Evolutionary conservation across 1,139 yeast species (phyloP).

Genomic region (Candida gigantensis): DNA sequence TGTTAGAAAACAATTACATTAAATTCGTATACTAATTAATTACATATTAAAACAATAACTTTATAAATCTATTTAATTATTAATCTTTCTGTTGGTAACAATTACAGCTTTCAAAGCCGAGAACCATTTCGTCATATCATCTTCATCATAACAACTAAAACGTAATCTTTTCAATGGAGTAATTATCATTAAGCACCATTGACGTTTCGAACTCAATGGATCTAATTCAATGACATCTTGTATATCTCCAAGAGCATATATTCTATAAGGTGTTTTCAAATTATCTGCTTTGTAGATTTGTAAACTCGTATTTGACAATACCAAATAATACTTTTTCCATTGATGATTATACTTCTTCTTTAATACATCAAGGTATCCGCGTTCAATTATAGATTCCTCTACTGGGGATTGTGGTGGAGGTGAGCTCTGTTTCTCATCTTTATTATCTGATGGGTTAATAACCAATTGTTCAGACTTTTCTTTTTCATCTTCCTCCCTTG

Average conservation of each 20-base stretch:
- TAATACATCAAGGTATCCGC: slow-evolving; percentile 43
- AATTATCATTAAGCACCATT: slow-evolving; percentile 50
- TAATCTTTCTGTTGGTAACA: slow-evolving; percentile 5
- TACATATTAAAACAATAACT: too few relatives aligned
- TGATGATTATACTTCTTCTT: slow-evolving; percentile 43
- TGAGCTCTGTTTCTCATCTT: not conserved
- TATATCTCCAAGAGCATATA: slow-evolving; percentile 36
- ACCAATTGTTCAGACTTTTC: not conserved
- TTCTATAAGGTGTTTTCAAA: slow-evolving; percentile 5
- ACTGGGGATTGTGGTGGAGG: not conserved
- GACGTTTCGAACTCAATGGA: slow-evolving; percentile 15
- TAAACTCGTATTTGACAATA: slow-evolving; percentile 43
- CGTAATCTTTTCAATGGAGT: slow-evolving; percentile 48
- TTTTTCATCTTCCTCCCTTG: slow-evolving; percentile 7
- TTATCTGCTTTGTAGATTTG: slow-evolving; percentile 40
- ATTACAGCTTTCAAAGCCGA: slow-evolving; percentile 38
- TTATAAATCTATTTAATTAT: not conserved
- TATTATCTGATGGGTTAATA: not conserved
- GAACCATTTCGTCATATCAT: slow-evolving; percentile 53
- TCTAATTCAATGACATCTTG: slow-evolving; percentile 57
- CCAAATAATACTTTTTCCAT: slow-evolving; percentile 47
- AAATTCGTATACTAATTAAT: too few relatives aligned
- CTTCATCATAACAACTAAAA: slow-evolving; percentile 47
- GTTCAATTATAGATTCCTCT: slow-evolving; percentile 39
- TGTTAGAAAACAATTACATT: too few relatives aligned